phyloP scores from a whole-genome alignment of 2,329 filamentous ascomycete species.

The Exophiala lecanii-corni region DNA sequence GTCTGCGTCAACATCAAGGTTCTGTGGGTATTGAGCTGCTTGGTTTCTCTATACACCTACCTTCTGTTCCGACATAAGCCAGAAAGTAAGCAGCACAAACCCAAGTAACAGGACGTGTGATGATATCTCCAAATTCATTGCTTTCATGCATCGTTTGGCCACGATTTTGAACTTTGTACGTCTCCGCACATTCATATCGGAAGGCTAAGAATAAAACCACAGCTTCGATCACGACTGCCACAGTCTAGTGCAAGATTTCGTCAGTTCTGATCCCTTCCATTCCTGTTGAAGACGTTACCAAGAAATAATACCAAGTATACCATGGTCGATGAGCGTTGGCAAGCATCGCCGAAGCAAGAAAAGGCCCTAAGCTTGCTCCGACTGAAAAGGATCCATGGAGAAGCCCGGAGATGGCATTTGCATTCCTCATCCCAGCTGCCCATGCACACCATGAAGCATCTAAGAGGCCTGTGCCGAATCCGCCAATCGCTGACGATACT shows the following conservation, averaged over 20 bases:
- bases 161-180: too few species aligned
- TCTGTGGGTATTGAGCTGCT: too few species aligned
- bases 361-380: slow-evolving; percentile 36
- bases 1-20: too few species aligned
- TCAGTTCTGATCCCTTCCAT: not conserved
- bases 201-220: slow-evolving; percentile 33
- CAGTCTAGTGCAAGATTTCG: not conserved
- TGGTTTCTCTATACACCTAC: not conserved
- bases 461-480: slow-evolving; percentile 37
- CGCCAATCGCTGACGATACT: slow-evolving; percentile 30
- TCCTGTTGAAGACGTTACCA: slow-evolving; percentile 31
- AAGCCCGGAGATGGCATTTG: slow-evolving; percentile 37
- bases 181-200: slow-evolving; percentile 30
- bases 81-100: slow-evolving; percentile 41
- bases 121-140: slow-evolving; percentile 19
- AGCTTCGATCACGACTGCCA: slow-evolving; percentile 23
- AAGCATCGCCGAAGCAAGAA: slow-evolving; percentile 33
- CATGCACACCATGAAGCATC: slow-evolving; percentile 45
- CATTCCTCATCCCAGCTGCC: slow-evolving; percentile 37
- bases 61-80: slow-evolving; percentile 43
- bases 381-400: slow-evolving; percentile 38
- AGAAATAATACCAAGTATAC: slow-evolving; percentile 38
- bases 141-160: slow-evolving; percentile 27
- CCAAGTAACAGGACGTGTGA: slow-evolving; percentile 37
- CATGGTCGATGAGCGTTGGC: slow-evolving; percentile 27